Conservation (phyloP, 768 basidiomycete genomes). For the Amanita rubescens region DNA sequence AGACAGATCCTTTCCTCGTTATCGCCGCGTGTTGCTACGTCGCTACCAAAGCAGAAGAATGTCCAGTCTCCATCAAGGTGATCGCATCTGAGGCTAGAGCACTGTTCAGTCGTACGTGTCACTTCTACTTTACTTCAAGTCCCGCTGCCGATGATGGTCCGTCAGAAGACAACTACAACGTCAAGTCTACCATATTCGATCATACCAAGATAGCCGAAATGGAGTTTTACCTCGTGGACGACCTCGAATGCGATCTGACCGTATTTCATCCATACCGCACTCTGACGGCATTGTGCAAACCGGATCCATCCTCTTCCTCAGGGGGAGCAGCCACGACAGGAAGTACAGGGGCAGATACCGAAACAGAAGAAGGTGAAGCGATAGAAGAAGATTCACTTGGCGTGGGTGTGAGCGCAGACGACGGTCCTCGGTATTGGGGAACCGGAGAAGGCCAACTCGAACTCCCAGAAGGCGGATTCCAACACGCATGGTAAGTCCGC, state of each 20-base stretch:
- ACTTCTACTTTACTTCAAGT: neutral
- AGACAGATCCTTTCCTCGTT: slow-evolving; percentile 92
- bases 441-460: slow-evolving; percentile 50
- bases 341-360: slow-evolving; percentile 21
- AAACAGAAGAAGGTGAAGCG: slow-evolving; percentile 45
- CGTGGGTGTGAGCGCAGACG: slow-evolving; percentile 27
- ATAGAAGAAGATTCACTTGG: slow-evolving; percentile 36
- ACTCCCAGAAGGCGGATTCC: slow-evolving; percentile 67
- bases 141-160: neutral
- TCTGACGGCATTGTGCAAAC: slow-evolving; percentile 67
- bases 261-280: slow-evolving; percentile 96
- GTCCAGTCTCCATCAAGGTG: slow-evolving; percentile 89
- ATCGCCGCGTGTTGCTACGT: slow-evolving; percentile 92
- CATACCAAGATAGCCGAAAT: slow-evolving; percentile 93
- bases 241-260: slow-evolving; percentile 90
- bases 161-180: slow-evolving; percentile 56
- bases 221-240: slow-evolving; percentile 98
- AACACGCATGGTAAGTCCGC: slow-evolving; percentile 66
- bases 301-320: slow-evolving; percentile 33
- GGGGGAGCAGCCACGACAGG: neutral
- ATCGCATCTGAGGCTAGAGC: slow-evolving; percentile 77
- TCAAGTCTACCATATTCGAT: slow-evolving; percentile 80
- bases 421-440: no score
- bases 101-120: slow-evolving; percentile 58
- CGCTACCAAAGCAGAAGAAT: slow-evolving; percentile 96